phyloP scores from a whole-genome alignment of 441 rosid species.

The Erodium texanum region DNA sequence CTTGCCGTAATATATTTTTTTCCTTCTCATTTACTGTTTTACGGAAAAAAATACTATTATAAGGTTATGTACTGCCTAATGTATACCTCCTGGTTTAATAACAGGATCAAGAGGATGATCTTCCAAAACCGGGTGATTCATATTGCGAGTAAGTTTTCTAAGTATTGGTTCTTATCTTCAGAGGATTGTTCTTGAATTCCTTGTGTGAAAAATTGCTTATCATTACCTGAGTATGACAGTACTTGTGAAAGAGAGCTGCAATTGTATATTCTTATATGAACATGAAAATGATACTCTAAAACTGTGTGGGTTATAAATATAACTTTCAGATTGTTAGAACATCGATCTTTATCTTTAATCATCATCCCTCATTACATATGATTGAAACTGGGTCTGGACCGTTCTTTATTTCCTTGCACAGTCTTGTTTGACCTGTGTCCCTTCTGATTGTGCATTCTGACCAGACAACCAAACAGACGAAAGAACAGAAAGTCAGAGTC shows the following conservation, averaged over 20 bases:
- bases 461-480: conserved; percentile 16
- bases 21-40: neutral
- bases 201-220: too few relatives aligned
- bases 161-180: neutral
- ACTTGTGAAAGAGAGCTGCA: too few relatives aligned
- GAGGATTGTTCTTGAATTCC: neutral
- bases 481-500: too few relatives aligned
- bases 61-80: neutral
- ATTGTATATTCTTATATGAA: too few relatives aligned
- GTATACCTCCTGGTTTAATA: conserved; percentile 10
- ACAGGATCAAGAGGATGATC: conserved; percentile 29
- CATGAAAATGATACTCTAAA: too few relatives aligned
- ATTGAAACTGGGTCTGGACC: neutral
- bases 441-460: conserved; percentile 5
- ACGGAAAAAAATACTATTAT: neutral
- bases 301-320: too few relatives aligned
- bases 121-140: conserved; percentile 27
- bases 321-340: neutral
- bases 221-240: too few relatives aligned
- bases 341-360: too few relatives aligned
- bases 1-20: neutral
- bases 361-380: neutral
- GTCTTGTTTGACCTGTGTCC: conserved; percentile 5
- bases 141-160: conserved; percentile 34
- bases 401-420: neutral